These are phyloP conservation scores for Diplogelasinospora grovesii DNA, from an alignment of 495 filamentous ascomycete genomes.

Conservation along the genomic window DNA sequence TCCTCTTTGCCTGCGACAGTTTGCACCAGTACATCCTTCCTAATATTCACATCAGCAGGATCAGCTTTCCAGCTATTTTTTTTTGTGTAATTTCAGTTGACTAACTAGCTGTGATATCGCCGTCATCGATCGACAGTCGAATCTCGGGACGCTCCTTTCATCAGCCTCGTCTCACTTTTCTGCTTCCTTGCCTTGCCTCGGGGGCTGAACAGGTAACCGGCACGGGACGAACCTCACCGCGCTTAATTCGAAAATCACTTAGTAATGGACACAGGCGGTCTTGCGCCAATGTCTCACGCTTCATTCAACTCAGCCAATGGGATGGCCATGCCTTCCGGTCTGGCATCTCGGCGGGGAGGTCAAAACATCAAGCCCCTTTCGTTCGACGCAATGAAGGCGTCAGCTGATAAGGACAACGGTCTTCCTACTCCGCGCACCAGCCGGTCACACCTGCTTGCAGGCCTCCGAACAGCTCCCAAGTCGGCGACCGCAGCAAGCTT, in stretches of 20 bases:
- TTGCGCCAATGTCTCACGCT: slow-evolving; percentile 98
- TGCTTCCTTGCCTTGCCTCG: neutral
- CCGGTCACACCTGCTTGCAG: slow-evolving; percentile 88
- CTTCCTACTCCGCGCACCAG: slow-evolving; percentile 82
- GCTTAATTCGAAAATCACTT: slow-evolving; percentile 17
- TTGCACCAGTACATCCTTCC: slow-evolving; percentile 19
- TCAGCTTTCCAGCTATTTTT: slow-evolving; percentile 6
- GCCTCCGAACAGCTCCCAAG: slow-evolving; percentile 87
- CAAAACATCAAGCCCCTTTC: slow-evolving; percentile 82
- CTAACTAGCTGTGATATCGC: slow-evolving; percentile 1
- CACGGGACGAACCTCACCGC: neutral
- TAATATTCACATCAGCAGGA: slow-evolving; percentile 15
- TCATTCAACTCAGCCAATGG: slow-evolving; percentile 61
- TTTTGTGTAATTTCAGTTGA: slow-evolving; percentile 14
- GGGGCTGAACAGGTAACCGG: neutral
- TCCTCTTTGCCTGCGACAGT: slow-evolving; percentile 16
- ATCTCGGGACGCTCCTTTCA: slow-evolving; percentile 3
- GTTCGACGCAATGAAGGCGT: slow-evolving; percentile 54
- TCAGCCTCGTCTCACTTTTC: neutral
- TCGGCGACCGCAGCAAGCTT: slow-evolving; percentile 61
- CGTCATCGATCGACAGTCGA: neutral
- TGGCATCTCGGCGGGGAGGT: slow-evolving; percentile 73
- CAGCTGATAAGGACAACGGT: slow-evolving; percentile 43
- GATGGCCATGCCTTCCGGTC: slow-evolving; percentile 71
- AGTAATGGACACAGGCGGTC: slow-evolving; percentile 96